Evolutionary conservation across 2,329 filamentous ascomycete species (phyloP).

Genomic region (Trichoderma sp.): DNA sequence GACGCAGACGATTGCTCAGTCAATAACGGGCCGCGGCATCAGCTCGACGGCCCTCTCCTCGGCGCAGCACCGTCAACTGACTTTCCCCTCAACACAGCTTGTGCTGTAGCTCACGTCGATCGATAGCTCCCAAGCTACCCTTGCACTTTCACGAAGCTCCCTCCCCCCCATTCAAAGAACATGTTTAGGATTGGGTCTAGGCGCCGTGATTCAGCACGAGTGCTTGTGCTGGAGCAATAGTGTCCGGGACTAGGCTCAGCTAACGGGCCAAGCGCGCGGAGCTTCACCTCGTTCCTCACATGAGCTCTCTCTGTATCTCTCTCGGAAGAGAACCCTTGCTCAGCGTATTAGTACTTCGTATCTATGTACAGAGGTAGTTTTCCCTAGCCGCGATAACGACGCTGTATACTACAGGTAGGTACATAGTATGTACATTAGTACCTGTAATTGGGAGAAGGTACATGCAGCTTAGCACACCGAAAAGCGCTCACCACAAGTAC

Average conservation of each 20-base stretch:
- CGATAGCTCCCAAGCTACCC: background rate
- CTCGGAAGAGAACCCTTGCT: background rate
- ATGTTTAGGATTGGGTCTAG: background rate
- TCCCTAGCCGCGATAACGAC: background rate
- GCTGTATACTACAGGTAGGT: too few relatives aligned
- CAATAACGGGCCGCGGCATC: background rate
- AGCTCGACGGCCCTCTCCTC: background rate
- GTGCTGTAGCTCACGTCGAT: background rate
- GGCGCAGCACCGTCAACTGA: background rate
- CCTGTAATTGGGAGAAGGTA: background rate
- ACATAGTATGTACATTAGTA: too few relatives aligned
- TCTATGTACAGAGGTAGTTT: too few relatives aligned
- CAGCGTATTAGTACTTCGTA: background rate
- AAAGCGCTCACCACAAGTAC: conserved; percentile 8
- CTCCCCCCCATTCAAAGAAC: background rate
- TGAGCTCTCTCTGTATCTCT: too few relatives aligned
- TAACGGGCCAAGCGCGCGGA: background rate
- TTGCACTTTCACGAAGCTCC: background rate
- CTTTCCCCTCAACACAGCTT: background rate
- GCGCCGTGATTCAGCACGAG: background rate
- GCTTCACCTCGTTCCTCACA: background rate
- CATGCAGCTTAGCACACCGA: background rate
- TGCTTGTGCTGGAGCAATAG: background rate
- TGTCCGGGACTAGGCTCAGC: background rate
- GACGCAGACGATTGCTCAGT: background rate